Evolutionary conservation across 73 alveolate genomes (phyloP), one percentile per base, ranked within the genome.

Genomic region (Paramecium sonneborni): DNA sequence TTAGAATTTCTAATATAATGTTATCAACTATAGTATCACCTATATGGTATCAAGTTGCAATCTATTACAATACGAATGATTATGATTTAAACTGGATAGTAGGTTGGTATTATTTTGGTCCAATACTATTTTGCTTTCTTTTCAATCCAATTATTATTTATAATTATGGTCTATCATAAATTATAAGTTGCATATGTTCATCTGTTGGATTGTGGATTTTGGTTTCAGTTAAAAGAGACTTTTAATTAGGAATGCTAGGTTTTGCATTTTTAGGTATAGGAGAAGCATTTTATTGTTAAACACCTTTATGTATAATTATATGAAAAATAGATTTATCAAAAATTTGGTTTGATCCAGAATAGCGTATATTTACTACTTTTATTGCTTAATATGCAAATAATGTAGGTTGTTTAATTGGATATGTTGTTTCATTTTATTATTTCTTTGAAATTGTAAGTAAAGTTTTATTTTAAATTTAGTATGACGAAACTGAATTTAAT

Each of bases 231-330:
- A 62, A 62, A 62, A 30, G 44, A 62, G 46, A 26, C 10, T 62
- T 62, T 62, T 62, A 11, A 26, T 62, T 62, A 62, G 84, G 84
- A 30, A 62, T 62, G 84, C 84, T 62, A 62, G 84, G 84, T 7
- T 62, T 62, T 62, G 48, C 48, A 21, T 62, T 62, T 26, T 62
- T 62, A 62, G 84, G 84, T 9, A 12, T 62, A 7, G 84, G 84
- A 14, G 84, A 62, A 62, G 84, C 84, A 6, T 12, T 62, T 12
- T 62, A 24, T 32, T 62, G 84, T 9, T 62, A 62, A 32, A 62
- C 48, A 5, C 84, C 84, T 62, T 24, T 62, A 26, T 62, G 84
- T 62, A 62, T 26, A 58, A 32, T 62, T 62, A 28, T 1, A 30
- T 30, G 6, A 26, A 30, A 62, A 30, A 4, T 62, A 62, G 84